These are phyloP conservation scores for Pseudonitzschia multiseries DNA, from an alignment of 108 stramenopile genomes.

Conservation along the genomic window DNA sequence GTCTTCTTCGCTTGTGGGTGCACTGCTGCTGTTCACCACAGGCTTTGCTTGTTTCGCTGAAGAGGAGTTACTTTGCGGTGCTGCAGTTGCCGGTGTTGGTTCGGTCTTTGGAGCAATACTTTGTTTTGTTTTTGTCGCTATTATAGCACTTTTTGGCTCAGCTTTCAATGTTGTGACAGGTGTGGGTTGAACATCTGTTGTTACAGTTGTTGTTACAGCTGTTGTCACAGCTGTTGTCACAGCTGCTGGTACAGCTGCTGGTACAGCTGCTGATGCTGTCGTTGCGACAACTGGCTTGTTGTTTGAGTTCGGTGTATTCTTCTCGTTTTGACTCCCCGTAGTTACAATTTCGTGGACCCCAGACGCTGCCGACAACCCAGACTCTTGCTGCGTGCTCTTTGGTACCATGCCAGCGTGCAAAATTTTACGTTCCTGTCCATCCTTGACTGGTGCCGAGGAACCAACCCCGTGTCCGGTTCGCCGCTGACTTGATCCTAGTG, in stretches of 20 bases:
- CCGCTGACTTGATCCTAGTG: slow-evolving; percentile 48
- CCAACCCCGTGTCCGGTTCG: slow-evolving; percentile 46
- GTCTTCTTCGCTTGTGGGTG: slow-evolving; percentile 30
- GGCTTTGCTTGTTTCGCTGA: background rate
- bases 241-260: background rate
- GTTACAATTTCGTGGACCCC: slow-evolving; percentile 61
- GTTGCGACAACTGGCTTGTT: slow-evolving; percentile 26
- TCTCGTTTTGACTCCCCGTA: background rate
- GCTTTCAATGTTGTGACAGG: background rate
- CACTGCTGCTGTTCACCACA: background rate
- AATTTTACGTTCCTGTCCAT: slow-evolving; percentile 38
- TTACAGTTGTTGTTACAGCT: background rate
- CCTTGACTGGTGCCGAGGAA: slow-evolving; percentile 8
- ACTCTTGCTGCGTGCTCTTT: slow-evolving; percentile 65
- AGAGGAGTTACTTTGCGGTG: background rate
- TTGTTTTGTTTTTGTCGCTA: background rate
- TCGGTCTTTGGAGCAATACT: background rate
- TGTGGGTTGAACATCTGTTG: background rate
- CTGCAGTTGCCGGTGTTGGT: background rate
- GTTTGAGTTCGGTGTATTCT: background rate
- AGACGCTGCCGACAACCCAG: slow-evolving; percentile 60
- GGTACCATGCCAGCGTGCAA: slow-evolving; percentile 82
- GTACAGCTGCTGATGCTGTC: background rate
- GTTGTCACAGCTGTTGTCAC: background rate
- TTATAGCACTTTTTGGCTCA: background rate